phyloP scores from a whole-genome alignment of 108 stramenopile species.

The Pseudonitzschia pungens region DNA sequence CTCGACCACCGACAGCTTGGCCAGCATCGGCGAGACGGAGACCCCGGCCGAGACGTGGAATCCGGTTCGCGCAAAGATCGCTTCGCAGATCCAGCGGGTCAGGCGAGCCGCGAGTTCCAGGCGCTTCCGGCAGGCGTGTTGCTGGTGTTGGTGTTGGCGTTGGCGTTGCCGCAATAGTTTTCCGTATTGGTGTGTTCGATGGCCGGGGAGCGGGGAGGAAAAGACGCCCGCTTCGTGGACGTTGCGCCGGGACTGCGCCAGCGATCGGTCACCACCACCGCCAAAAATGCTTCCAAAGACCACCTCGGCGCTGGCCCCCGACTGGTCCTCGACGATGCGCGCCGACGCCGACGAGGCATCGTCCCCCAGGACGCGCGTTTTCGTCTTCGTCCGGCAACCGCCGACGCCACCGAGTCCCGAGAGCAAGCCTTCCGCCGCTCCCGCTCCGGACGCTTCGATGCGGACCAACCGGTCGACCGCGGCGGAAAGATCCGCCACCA shows the following conservation, averaged over 20 bases:
- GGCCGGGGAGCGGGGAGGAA: background rate
- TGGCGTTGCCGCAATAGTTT: background rate
- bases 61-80: conserved; percentile 38
- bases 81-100: conserved; percentile 27
- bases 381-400: background rate
- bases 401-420: too few species aligned
- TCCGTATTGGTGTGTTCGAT: background rate
- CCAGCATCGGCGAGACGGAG: conserved; percentile 48
- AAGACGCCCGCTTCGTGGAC: conserved; percentile 27
- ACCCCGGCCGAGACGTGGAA: conserved; percentile 53
- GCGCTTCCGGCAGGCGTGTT: conserved; percentile 24
- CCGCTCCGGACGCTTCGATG: background rate
- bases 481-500: conserved; percentile 53
- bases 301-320: conserved; percentile 29
- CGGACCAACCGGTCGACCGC: conserved; percentile 24
- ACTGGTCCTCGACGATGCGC: conserved; percentile 50
- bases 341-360: conserved; percentile 16
- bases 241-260: conserved; percentile 23
- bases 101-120: conserved; percentile 26
- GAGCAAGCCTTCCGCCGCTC: background rate
- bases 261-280: conserved; percentile 3
- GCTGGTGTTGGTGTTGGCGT: background rate
- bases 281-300: conserved; percentile 1
- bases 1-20: conserved; percentile 51
- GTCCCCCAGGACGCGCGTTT: conserved; percentile 43